phyloP scores from a whole-genome alignment of 1,139 yeast genomes.

The Blastobotrys niveus region DNA sequence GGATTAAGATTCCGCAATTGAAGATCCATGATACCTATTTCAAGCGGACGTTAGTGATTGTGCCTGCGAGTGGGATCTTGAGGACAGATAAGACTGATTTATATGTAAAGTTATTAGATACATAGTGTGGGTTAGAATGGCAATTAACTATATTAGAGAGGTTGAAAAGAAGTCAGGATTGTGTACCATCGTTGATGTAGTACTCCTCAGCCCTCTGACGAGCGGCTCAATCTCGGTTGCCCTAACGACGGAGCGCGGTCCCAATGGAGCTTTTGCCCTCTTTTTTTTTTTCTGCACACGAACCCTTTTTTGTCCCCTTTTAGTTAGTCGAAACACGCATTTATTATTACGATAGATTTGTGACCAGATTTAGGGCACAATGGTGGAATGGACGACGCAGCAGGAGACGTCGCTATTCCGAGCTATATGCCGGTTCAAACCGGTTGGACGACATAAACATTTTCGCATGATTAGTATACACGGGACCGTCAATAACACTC shows the following conservation, averaged over 20 bases:
- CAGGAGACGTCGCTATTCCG: slow-evolving; percentile 63
- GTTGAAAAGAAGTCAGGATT: no score
- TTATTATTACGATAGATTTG: no score
- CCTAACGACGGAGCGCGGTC: no score
- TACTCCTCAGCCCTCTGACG: no score
- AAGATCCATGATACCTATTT: slow-evolving; percentile 61
- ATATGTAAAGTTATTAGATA: slow-evolving; percentile 10
- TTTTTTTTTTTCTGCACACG: no score
- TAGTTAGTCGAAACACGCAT: no score
- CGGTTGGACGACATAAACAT: slow-evolving; percentile 56
- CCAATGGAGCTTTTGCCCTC: no score
- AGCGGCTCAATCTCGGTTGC: no score
- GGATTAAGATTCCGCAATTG: slow-evolving; percentile 49
- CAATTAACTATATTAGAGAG: no score
- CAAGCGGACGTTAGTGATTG: slow-evolving; percentile 56
- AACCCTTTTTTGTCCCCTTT: no score
- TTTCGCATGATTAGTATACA: slow-evolving; percentile 54
- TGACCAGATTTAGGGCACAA: background rate
- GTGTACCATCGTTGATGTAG: no score
- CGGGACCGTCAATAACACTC: slow-evolving; percentile 44
- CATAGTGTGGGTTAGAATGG: no score
- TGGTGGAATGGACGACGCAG: slow-evolving; percentile 45
- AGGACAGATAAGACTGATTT: slow-evolving; percentile 25
- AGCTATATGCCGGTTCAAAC: slow-evolving; percentile 64
- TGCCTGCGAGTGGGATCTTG: slow-evolving; percentile 41